Evolutionary conservation across 2,329 filamentous ascomycete species (phyloP).

Genomic region (Albifimbria verrucaria): DNA sequence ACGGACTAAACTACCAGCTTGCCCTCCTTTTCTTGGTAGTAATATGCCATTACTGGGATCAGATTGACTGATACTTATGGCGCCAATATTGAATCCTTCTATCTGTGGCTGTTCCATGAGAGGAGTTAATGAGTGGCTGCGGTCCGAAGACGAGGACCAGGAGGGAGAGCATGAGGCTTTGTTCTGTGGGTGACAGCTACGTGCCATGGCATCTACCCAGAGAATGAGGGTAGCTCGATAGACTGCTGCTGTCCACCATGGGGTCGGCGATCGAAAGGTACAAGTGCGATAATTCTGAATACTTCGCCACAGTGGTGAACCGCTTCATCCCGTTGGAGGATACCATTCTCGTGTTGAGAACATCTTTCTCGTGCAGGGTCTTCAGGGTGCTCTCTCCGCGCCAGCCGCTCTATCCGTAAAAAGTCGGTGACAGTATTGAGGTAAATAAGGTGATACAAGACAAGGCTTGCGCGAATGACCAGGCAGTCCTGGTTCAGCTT

Average conservation of each 20-base stretch:
- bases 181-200: background rate
- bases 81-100: too few relatives aligned
- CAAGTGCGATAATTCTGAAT: slow-evolving; percentile 55
- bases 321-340: slow-evolving; percentile 60
- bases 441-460: slow-evolving; percentile 68
- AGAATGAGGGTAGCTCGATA: slow-evolving; percentile 64
- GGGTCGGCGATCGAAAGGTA: slow-evolving; percentile 60
- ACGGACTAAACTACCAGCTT: background rate
- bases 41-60: background rate
- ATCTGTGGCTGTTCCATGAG: background rate
- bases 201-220: slow-evolving; percentile 56
- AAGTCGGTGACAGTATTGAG: slow-evolving; percentile 68
- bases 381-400: slow-evolving; percentile 57
- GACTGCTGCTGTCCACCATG: slow-evolving; percentile 69
- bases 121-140: too few relatives aligned
- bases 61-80: background rate
- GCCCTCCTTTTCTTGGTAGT: background rate
- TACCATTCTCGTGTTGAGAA: slow-evolving; percentile 58
- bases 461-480: slow-evolving; percentile 31
- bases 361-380: slow-evolving; percentile 52
- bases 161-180: background rate
- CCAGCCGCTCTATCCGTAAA: slow-evolving; percentile 63
- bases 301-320: slow-evolving; percentile 68
- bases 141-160: too few relatives aligned
- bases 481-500: background rate